These are phyloP conservation scores for Fusarium concolor DNA, from an alignment of 2,329 filamentous ascomycete genomes.

Conservation along the genomic window DNA sequence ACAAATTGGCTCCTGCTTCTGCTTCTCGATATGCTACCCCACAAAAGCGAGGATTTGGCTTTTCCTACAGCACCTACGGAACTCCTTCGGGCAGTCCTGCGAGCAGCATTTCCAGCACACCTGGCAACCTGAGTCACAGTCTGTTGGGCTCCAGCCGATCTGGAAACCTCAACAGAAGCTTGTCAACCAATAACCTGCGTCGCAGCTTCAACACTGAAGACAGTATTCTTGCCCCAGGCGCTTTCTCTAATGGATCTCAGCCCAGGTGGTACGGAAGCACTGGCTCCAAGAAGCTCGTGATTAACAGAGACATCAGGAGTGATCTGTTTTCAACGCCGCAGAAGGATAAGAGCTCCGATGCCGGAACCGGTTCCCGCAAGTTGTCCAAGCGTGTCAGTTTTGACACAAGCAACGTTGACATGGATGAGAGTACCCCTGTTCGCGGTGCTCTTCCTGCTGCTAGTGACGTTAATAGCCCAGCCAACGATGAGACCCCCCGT, in stretches of 20 bases:
- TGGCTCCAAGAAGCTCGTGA: slow-evolving; percentile 88
- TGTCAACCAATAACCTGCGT: slow-evolving; percentile 87
- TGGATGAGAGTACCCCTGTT: slow-evolving; percentile 51
- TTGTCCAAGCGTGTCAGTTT: slow-evolving; percentile 93
- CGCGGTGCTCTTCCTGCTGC: slow-evolving; percentile 52
- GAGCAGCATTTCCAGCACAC: slow-evolving; percentile 73
- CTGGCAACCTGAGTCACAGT: slow-evolving; percentile 74
- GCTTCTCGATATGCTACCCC: slow-evolving; percentile 85
- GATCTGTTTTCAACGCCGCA: slow-evolving; percentile 74
- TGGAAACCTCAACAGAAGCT: slow-evolving; percentile 83
- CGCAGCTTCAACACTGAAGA: slow-evolving; percentile 85
- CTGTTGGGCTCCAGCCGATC: slow-evolving; percentile 74
- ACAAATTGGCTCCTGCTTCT: slow-evolving; percentile 86
- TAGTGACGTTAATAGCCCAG: slow-evolving; percentile 47
- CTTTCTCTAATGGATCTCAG: slow-evolving; percentile 77
- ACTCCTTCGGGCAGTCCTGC: slow-evolving; percentile 78
- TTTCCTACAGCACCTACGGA: slow-evolving; percentile 92
- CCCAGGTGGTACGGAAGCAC: slow-evolving; percentile 74
- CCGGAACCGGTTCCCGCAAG: slow-evolving; percentile 60
- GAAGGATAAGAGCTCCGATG: slow-evolving; percentile 60
- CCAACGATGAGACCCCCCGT: slow-evolving; percentile 57
- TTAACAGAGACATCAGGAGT: slow-evolving; percentile 86
- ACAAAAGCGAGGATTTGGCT: slow-evolving; percentile 88
- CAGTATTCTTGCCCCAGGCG: slow-evolving; percentile 86
- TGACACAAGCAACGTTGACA: slow-evolving; percentile 70